Base-by-base conservation (phyloP, 768 basidiomycete species). In the Russula olivacea region DNA sequence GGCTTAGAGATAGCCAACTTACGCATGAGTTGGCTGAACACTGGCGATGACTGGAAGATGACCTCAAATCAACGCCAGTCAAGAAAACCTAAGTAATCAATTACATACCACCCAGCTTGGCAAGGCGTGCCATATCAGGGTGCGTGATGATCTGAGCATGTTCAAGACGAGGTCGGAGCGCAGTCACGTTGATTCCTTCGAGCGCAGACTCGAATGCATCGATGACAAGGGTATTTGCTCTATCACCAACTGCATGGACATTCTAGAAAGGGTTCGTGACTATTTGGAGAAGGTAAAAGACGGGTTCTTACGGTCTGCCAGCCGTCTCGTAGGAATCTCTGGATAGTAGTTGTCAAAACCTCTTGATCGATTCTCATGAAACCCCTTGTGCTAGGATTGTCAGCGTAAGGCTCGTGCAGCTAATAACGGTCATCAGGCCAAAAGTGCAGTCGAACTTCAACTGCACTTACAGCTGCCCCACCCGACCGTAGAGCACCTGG, bases 11-110 rank as follows among this genome's bases (percentile, higher is more conserved):
- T 53, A 34, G 81, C 19, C n/a, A 47, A 11, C 88, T 70, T 70
- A 92, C 83, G 82, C 91, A 76, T 95, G 93, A 4, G 90, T 93
- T 15, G 93, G 93, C 72, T 96, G 93, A 12, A 94, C 80, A 69
- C 90, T 93, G 19, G 88, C 91, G 69, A 96, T 94, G 41, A 95
- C 91, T 93, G 68, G 6, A 58, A 14, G 32, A 30, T 12, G 36
- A 10, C 47, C 38, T 53, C 9, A 2, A 54, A 54, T 41, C 52
- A 50, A 55, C 14, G 4, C 30, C n/a, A 6, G 28, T 30, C 11
- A n/a, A 15, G 21, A 34, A 45, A 57, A 1, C 14, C 15, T 11
- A 15, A 23, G 52, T 21, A 43, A 52, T 30, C 50, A 40, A 23
- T 9, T 32, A 68, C 82, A 67, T 69, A 91, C 93, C 87, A 61